Base-by-base conservation (phyloP, 2,329 filamentous ascomycete species). In the Aspergillus sojae region DNA sequence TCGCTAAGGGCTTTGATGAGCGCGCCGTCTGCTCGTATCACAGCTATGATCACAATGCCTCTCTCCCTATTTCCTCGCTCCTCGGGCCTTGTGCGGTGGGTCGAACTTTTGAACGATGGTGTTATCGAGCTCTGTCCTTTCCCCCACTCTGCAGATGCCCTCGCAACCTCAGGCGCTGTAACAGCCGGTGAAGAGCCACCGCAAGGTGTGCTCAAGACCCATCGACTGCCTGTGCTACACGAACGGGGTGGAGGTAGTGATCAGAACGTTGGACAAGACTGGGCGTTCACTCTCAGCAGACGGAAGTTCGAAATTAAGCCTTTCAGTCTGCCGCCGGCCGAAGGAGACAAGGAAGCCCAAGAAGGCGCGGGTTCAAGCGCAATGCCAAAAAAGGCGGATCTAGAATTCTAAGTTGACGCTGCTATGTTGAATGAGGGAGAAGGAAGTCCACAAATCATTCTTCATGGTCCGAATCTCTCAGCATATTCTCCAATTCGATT, bases 231-330 rank as follows among this genome's bases (percentile, higher is more conserved):
- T 0, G 83, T 97, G 0, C 89, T 92, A 68, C 92, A 96, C 64
- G 94, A 98, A 75, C 92, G 91, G 68, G 94, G 95, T 1, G 93
- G 93, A 2, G 93, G 92, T 16, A 89, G 88, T 11, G 85, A 86
- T 45, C 86, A 86, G 62, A 88, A 88, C 66, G 85, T 90, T 60
- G 89, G 91, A 28, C 92, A 96, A 72, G 93, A 97, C 78, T 86
- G 97, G 78, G 93, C 93, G 5, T 99, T 99, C 77, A 94, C 89
- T 65, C 80, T 99, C 58, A 97, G 93, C 76, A 85, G 92, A 71
- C 89, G 86, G 70, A 94, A 92, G 58, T 88, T 99, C 68, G 86
- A 92, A 45, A 93, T 99, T 67, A 91, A 90, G 71, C 93, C 93
- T 0, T 97, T 93, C 78, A 95, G 91, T 75, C 82, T 99, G 50